A percentile compares a stretch with the other conserved stretches of the same genome.
phyloP scores from a whole-genome alignment of 2,329 filamentous ascomycete genomes.

The Pyrenophora teres region DNA sequence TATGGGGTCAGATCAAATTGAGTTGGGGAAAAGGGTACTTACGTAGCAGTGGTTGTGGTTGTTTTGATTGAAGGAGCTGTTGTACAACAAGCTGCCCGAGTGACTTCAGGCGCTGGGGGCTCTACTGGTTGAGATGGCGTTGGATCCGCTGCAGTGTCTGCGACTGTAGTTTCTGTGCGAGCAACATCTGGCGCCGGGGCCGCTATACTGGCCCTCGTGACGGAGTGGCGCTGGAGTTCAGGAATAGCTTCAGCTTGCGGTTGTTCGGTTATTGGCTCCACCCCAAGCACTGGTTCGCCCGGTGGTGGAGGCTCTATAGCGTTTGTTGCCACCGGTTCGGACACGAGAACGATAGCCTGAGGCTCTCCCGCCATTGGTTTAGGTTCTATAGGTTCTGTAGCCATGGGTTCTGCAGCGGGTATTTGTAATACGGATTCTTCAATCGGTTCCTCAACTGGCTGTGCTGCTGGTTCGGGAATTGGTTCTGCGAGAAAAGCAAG shows the following conservation, averaged over 20 bases:
- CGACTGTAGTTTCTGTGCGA: not conserved
- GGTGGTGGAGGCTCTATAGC: not conserved
- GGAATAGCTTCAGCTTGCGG: slow-evolving; percentile 4
- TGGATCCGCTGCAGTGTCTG: not conserved
- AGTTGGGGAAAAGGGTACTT: not conserved
- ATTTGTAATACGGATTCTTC: not conserved
- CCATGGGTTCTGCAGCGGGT: not conserved
- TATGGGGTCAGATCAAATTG: not conserved
- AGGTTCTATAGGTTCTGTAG: slow-evolving; percentile 1
- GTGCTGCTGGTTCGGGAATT: not conserved
- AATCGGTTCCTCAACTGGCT: not conserved
- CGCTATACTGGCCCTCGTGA: too few species aligned
- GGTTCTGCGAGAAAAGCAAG: not conserved
- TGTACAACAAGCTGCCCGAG: not conserved
- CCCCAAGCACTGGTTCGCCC: too few species aligned
- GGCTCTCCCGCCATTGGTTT: not conserved
- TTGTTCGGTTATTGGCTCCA: not conserved
- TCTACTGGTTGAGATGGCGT: not conserved
- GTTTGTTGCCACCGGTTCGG: not conserved
- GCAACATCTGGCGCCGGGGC: not conserved
- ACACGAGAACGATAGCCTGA: not conserved
- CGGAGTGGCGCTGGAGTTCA: not conserved
- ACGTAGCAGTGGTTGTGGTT: slow-evolving; percentile 9
- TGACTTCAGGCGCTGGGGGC: not conserved
- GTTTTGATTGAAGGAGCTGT: slow-evolving; percentile 7